Evolutionary conservation across 495 filamentous ascomycete species (phyloP).

Genomic region (Penicillium crystallinum): DNA sequence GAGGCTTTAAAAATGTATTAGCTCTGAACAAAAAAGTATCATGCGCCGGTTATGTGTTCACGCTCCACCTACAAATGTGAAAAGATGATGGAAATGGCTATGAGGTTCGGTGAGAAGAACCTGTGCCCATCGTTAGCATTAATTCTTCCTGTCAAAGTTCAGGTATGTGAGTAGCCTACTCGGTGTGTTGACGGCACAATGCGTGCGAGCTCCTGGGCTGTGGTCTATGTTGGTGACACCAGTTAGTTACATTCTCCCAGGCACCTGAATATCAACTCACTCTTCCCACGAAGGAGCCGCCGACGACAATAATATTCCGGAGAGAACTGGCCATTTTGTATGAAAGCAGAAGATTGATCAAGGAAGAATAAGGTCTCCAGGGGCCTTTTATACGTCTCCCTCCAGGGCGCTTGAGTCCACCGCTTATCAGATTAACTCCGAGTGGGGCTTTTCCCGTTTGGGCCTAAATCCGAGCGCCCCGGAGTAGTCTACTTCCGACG

Average conservation of each 20-base stretch:
- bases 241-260: conserved; percentile 1
- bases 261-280: conserved; percentile 13
- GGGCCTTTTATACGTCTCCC: not conserved
- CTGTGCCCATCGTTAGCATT: conserved; percentile 15
- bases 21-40: too few species aligned
- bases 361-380: not conserved
- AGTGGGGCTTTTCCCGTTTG: not conserved
- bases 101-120: conserved; percentile 47
- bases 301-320: conserved; percentile 39
- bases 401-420: conserved; percentile 1
- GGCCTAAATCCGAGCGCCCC: not conserved
- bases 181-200: conserved; percentile 35
- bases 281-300: conserved; percentile 40
- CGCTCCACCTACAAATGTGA: conserved; percentile 42
- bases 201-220: conserved; percentile 35
- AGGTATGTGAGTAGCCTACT: conserved; percentile 14
- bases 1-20: conserved; percentile 30
- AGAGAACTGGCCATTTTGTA: conserved; percentile 21
- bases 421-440: conserved; percentile 8
- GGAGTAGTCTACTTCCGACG: not conserved
- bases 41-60: not conserved
- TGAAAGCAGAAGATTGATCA: too few species aligned
- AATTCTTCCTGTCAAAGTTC: too few species aligned
- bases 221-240: conserved; percentile 15
- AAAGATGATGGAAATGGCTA: conserved; percentile 51